Conservation (phyloP, 1,139 yeast species). For the Eremothecium gossypii region DNA sequence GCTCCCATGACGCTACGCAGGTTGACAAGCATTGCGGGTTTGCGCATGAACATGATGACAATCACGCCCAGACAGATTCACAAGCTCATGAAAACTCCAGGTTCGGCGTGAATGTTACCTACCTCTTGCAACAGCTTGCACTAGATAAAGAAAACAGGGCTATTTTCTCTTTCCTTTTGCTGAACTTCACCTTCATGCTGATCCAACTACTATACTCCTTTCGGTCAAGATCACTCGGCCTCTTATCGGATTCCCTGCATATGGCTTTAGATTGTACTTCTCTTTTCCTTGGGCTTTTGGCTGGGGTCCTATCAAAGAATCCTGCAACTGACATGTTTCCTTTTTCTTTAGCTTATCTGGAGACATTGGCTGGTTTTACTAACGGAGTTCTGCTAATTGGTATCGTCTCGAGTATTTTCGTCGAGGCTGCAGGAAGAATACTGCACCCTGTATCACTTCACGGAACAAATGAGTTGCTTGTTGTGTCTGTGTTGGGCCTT, state of each 20-base stretch:
- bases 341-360: constrained; percentile 77
- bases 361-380: constrained; percentile 89
- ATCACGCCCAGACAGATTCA: constrained; percentile 6
- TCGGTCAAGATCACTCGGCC: constrained; percentile 83
- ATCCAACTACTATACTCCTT: constrained; percentile 86
- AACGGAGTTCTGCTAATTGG: constrained; percentile 84
- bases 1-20: constrained; percentile 11
- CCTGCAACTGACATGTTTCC: constrained; percentile 69
- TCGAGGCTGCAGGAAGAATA: constrained; percentile 79
- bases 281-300: constrained; percentile 77
- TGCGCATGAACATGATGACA: background rate
- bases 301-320: constrained; percentile 55
- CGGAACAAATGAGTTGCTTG: constrained; percentile 73
- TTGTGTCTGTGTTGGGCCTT: constrained; percentile 78
- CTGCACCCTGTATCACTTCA: constrained; percentile 67
- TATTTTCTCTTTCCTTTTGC: constrained; percentile 73
- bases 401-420: constrained; percentile 77
- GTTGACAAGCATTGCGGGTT: constrained; percentile 13
- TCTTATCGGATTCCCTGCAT: constrained; percentile 86
- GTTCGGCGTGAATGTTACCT: background rate
- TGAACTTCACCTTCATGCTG: constrained; percentile 89
- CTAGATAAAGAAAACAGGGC: constrained; percentile 72
- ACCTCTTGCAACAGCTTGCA: constrained; percentile 36
- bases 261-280: constrained; percentile 96
- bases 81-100: constrained; percentile 3